Base-by-base conservation (phyloP, 345 rosid genomes). In the Citrus unshiu region DNA sequence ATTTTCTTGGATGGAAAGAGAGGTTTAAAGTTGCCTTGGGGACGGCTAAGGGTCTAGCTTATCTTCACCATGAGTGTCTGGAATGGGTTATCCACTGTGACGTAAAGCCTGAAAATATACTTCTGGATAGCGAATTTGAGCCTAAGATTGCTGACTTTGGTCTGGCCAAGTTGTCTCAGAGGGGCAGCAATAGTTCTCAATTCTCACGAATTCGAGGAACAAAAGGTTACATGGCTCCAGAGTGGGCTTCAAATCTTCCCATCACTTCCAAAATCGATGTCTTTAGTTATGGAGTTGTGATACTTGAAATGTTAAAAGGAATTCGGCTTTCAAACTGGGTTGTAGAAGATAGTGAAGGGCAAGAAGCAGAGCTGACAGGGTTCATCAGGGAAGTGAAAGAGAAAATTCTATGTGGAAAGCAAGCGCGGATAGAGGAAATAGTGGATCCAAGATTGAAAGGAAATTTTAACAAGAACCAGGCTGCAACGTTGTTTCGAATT, bases 61-160 rank as follows among this genome's bases (percentile, higher is more conserved):
- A 88, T 74, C 80, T 89, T 74, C 94, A 91, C 79, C 87, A 88
- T n/a, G 92, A 88, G 54, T 91, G 91, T 72, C 83, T 88, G 34
- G 91, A 89, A 57, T 85, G 88, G 82, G 82, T 91, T 56, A 77
- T 89, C 35, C 94, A 91, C 54, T 89, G 92, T 6, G 92, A 91
- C 64, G 84, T 89, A 14, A 89, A 89, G 77, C 91, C 94, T 21
- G 88, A 88, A 67, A 91, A 91, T 77, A 85, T 91, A 66, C 83
- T 89, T 68, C 82, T 91, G 19, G 89, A 88, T 56, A 75, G 62
- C 8, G 86, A 84, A 10, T 85, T 84, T 24, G 83, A 86, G 51
- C 87, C 92, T 29, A 90, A 88, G 73, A 82, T 89, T 56, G 83
- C 90, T 3, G 92, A 89, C 37, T 91, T 89, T 7, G 91, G 90